Conservation (phyloP, 2,329 filamentous ascomycete genomes). For the Arthroderma uncinatum region DNA sequence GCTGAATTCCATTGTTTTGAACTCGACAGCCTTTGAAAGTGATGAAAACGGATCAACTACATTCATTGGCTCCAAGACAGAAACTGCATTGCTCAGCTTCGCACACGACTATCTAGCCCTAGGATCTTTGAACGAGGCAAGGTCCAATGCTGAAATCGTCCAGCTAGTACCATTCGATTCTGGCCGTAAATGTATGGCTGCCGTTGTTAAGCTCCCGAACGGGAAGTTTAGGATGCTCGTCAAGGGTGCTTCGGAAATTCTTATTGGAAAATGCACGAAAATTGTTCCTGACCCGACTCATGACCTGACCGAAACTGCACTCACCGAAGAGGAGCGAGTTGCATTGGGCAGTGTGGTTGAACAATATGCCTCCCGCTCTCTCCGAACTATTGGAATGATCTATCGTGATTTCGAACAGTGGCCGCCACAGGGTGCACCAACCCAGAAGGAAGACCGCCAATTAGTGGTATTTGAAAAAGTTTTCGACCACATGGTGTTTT, state of each 20-base stretch:
- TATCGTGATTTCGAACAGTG: constrained; percentile 62
- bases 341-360: constrained; percentile 27
- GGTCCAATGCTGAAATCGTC: constrained; percentile 49
- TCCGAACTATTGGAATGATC: constrained; percentile 63
- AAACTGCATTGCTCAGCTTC: constrained; percentile 62
- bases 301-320: constrained; percentile 17
- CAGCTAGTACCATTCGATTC: constrained; percentile 69
- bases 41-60: constrained; percentile 48
- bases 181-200: constrained; percentile 54
- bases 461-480: constrained; percentile 57
- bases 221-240: constrained; percentile 37
- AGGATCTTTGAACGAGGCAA: constrained; percentile 52
- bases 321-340: constrained; percentile 23
- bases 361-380: constrained; percentile 44
- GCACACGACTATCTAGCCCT: constrained; percentile 56
- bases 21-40: constrained; percentile 59
- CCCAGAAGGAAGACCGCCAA: constrained; percentile 48
- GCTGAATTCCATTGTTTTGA: constrained; percentile 54
- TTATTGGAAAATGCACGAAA: constrained; percentile 30
- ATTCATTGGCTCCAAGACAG: constrained; percentile 67
- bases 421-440: constrained; percentile 48
- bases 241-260: constrained; percentile 40
- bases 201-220: constrained; percentile 32
- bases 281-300: constrained; percentile 21
- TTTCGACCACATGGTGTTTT: constrained; percentile 60